Evolutionary conservation across 176 grass and related monocot genomes (phyloP).

Genomic region (Elymus sibiricus): DNA sequence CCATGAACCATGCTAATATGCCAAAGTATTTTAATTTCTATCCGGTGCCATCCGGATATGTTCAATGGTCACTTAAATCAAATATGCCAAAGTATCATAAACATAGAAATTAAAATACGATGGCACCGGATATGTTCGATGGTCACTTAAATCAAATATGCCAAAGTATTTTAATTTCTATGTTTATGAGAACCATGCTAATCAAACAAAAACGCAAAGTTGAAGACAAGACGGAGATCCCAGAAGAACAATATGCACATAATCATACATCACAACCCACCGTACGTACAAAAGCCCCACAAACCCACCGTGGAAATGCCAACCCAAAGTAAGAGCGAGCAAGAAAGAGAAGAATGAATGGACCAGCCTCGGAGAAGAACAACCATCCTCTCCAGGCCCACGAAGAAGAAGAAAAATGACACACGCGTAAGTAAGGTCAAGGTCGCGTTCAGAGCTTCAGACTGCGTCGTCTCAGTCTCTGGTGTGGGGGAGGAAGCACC

Average conservation of each 20-base stretch:
- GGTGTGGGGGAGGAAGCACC: slow-evolving; percentile 22
- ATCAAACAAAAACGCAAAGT: not conserved
- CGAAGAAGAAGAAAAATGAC: not conserved
- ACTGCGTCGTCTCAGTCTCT: not conserved
- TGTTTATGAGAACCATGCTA: no score
- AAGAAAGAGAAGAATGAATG: not conserved
- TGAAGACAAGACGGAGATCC: not conserved
- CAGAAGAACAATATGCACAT: not conserved
- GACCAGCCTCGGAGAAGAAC: not conserved
- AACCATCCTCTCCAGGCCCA: not conserved
- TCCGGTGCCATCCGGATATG: no score
- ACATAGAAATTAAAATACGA: no score
- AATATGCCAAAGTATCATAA: no score
- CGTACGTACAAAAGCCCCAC: not conserved
- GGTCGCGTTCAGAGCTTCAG: not conserved
- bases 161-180: no score
- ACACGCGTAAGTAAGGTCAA: not conserved
- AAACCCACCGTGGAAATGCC: not conserved
- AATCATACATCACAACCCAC: not conserved
- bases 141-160: no score
- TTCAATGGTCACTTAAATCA: no score
- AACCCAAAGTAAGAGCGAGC: not conserved
- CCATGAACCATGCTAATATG: no score
- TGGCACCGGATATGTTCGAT: no score
- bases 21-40: no score